phyloP scores from a whole-genome alignment of 1,284 basidiomycete genomes.

The Trametes polyzona region DNA sequence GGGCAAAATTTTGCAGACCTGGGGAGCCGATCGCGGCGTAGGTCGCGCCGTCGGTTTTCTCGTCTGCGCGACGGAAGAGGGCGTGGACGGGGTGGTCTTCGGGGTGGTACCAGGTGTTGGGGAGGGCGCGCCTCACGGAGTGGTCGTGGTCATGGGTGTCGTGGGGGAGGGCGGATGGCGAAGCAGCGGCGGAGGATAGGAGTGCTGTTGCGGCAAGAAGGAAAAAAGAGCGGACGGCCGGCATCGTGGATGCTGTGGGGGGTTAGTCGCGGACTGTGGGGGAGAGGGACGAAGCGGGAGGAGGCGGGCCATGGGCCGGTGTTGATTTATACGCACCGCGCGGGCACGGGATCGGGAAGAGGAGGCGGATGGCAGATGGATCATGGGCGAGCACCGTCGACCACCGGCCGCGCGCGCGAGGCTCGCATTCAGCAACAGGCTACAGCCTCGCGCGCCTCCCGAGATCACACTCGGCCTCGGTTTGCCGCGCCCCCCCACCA shows the following conservation, averaged over 20 bases:
- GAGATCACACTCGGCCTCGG: constrained; percentile 25
- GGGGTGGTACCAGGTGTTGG: constrained; percentile 59
- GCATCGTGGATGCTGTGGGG: constrained; percentile 16
- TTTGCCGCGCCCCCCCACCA: constrained; percentile 13
- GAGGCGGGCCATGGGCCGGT: constrained; percentile 12
- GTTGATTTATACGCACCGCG: constrained; percentile 14
- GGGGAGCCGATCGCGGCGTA: constrained; percentile 63
- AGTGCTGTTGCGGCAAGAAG: constrained; percentile 17
- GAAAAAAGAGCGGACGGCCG: constrained; percentile 22
- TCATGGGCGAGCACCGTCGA: background rate
- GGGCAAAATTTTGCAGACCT: constrained; percentile 39
- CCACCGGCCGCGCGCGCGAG: background rate
- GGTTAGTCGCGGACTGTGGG: background rate
- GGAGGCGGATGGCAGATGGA: constrained; percentile 2
- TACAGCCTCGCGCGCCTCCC: constrained; percentile 5
- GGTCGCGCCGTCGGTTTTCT: constrained; percentile 44
- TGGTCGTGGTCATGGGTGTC: constrained; percentile 20
- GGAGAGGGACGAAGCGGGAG: background rate
- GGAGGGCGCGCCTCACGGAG: constrained; percentile 34
- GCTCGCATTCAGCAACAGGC: too few species aligned
- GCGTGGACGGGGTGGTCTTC: constrained; percentile 57
- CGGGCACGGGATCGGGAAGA: background rate
- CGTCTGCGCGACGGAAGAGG: constrained; percentile 56
- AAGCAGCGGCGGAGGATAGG: constrained; percentile 1
- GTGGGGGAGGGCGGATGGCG: constrained; percentile 14